Conservation (phyloP, 768 basidiomycete genomes). For the Mycena chlorophos region DNA sequence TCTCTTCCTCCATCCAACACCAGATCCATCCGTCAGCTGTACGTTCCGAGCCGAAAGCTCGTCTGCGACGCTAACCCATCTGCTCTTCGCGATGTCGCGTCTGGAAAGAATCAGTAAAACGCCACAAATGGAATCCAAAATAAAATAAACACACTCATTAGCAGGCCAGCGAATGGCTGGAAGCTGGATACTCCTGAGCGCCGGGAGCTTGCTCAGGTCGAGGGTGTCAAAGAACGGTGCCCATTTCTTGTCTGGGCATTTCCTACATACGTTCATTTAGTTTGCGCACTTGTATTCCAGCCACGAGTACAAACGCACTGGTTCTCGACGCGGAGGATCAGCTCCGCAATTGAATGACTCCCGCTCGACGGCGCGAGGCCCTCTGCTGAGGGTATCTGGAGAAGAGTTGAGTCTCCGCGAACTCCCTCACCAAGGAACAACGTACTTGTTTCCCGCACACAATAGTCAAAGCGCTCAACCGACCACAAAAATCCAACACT, state of each 20-base stretch:
- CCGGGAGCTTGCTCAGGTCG: constrained; percentile 1
- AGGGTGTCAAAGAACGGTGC: constrained; percentile 2
- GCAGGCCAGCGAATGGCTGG: constrained; percentile 11
- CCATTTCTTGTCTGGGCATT: constrained; percentile 11
- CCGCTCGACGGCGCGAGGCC: background rate
- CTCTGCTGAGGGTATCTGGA: background rate
- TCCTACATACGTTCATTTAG: background rate
- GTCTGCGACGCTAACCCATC: constrained; percentile 8
- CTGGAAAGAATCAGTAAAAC: background rate
- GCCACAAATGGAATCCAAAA: background rate
- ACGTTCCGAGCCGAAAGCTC: constrained; percentile 5
- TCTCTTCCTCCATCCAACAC: constrained; percentile 13
- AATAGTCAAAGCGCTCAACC: constrained; percentile 6
- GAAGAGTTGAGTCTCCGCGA: background rate
- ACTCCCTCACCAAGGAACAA: background rate
- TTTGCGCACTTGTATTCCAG: no score
- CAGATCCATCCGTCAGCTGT: background rate
- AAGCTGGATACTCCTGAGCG: background rate
- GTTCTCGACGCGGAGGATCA: constrained; percentile 2
- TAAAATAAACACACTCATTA: constrained; percentile 2
- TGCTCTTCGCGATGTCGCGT: constrained; percentile 14
- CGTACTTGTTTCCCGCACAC: constrained; percentile 2
- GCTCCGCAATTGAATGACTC: background rate
- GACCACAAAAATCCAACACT: constrained; percentile 9
- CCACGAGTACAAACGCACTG: constrained; percentile 3